These are phyloP conservation scores for Cystofilobasidium ferigula DNA, from an alignment of 768 basidiomycete genomes.

Conservation along the genomic window DNA sequence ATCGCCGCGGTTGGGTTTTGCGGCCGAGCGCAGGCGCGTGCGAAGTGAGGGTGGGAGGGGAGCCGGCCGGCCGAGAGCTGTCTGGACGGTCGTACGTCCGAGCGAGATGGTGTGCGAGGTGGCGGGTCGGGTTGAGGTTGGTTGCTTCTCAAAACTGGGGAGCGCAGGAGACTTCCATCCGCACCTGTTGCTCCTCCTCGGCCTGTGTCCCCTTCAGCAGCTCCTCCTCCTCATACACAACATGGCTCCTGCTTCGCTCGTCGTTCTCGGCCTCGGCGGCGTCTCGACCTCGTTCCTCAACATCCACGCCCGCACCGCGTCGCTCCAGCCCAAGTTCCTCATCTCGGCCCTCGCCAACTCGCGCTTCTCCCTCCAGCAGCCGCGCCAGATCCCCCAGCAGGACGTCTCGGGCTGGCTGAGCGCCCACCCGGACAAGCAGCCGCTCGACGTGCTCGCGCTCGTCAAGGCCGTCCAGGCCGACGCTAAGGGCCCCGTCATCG, in stretches of 20 bases:
- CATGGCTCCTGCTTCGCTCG: conserved; percentile 11
- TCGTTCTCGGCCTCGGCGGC: conserved; percentile 74
- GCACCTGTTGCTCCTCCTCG: too few relatives aligned
- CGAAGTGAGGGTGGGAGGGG: too few relatives aligned
- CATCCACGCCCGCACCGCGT: conserved; percentile 57
- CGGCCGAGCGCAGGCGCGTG: background rate
- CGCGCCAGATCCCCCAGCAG: background rate
- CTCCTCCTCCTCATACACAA: background rate
- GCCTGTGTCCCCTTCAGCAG: background rate
- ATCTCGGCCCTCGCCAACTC: conserved; percentile 42
- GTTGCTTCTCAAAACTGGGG: too few relatives aligned
- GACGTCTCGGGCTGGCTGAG: conserved; percentile 7
- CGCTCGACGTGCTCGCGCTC: conserved; percentile 15
- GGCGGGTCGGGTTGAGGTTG: too few relatives aligned
- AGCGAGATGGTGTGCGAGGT: too few relatives aligned
- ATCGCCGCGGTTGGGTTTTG: background rate
- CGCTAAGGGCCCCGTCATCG: conserved; percentile 43
- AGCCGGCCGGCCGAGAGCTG: too few relatives aligned
- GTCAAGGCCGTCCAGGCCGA: background rate
- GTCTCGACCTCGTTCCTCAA: conserved; percentile 78
- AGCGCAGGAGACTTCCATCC: too few relatives aligned
- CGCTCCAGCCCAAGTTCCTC: conserved; percentile 41
- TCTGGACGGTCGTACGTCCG: too few relatives aligned
- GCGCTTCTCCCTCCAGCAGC: conserved; percentile 25
- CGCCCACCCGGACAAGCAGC: conserved; percentile 5